These are phyloP conservation scores for Coprinellus micaceus DNA, from an alignment of 768 basidiomycete genomes.

Conservation along the genomic window DNA sequence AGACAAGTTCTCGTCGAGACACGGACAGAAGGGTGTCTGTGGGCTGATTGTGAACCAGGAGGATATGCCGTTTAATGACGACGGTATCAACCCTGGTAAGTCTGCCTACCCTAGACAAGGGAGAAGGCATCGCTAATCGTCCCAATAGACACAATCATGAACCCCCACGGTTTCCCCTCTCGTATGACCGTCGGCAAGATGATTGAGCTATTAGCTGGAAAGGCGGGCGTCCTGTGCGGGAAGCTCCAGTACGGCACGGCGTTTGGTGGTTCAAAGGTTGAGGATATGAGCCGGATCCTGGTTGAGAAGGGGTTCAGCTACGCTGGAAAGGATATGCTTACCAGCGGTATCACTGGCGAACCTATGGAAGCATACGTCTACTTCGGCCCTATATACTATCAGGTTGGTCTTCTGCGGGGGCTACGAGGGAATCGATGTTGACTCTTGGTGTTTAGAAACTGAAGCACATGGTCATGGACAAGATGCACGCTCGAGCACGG, in stretches of 20 bases:
- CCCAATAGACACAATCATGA: constrained; percentile 91
- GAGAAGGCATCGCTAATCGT: constrained; percentile 8
- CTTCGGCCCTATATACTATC: constrained; percentile 98
- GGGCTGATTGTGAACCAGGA: constrained; percentile 98
- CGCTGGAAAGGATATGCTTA: constrained; percentile 98
- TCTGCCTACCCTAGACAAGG: constrained; percentile 12
- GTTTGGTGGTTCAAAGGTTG: constrained; percentile 97
- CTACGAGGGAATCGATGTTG: not conserved
- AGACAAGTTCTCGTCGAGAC: constrained; percentile 97
- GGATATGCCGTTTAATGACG: constrained; percentile 99
- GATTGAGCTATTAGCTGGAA: constrained; percentile 96
- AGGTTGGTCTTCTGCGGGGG: constrained; percentile 44
- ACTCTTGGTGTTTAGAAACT: constrained; percentile 63
- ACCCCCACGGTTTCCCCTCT: constrained; percentile 98
- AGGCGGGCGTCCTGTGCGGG: constrained; percentile 91
- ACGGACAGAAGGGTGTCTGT: constrained; percentile 99
- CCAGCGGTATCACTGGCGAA: constrained; percentile 96
- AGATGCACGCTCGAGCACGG: constrained; percentile 99
- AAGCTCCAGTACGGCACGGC: constrained; percentile 93
- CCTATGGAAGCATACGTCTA: constrained; percentile 95
- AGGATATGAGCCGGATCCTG: constrained; percentile 96
- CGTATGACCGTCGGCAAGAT: constrained; percentile 99
- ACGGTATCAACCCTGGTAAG: constrained; percentile 88
- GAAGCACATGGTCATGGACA: constrained; percentile 99
- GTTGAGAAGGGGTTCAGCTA: constrained; percentile 96